These are phyloP conservation scores for Leccinum sublutescens DNA, from an alignment of 768 basidiomycete genomes.

Conservation along the genomic window DNA sequence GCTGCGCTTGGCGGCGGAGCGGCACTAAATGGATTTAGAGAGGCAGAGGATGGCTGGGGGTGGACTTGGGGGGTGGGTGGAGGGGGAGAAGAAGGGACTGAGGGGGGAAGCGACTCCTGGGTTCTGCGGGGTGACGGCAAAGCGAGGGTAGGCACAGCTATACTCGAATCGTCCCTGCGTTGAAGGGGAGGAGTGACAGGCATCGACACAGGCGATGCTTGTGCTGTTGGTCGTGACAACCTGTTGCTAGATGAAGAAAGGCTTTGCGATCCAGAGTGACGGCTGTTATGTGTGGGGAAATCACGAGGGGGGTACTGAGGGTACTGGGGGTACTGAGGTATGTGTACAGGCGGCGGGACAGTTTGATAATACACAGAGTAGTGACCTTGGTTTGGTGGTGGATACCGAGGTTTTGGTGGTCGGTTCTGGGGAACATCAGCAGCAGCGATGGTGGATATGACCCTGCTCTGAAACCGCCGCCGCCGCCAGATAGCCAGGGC, in stretches of 20 bases:
- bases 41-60: not conserved
- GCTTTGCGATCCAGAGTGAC: slow-evolving; percentile 1
- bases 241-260: not conserved
- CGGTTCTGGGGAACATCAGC: not conserved
- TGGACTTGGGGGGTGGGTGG: not conserved
- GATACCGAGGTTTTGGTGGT: slow-evolving; percentile 2
- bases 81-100: not conserved
- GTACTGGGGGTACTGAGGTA: not conserved
- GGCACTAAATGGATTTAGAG: not conserved
- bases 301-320: slow-evolving; percentile 11
- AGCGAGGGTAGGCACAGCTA: not conserved
- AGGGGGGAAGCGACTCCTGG: not conserved
- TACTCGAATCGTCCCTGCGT: not conserved
- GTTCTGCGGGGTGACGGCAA: slow-evolving; percentile 1
- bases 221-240: not conserved
- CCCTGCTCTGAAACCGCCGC: not conserved
- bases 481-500: not conserved
- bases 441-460: not conserved
- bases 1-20: not conserved
- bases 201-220: not conserved
- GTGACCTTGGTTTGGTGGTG: not conserved
- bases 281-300: not conserved
- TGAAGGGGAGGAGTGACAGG: not conserved
- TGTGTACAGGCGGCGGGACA: not conserved
- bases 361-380: slow-evolving; percentile 1